phyloP scores from a whole-genome alignment of 768 basidiomycete genomes.

The Phallus indusiatus region DNA sequence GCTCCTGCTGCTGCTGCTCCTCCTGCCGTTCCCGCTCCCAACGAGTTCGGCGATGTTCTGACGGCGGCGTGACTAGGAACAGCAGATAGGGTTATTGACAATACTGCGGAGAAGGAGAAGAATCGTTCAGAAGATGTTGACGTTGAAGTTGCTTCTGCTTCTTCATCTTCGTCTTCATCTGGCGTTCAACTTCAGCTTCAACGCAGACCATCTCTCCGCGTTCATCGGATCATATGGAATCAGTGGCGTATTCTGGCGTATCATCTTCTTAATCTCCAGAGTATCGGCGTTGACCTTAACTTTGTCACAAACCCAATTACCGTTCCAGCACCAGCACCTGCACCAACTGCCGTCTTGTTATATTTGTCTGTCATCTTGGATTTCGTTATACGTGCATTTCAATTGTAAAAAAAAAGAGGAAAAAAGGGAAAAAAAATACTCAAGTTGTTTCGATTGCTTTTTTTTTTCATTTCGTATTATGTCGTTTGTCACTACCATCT shows the following conservation, averaged over 20 bases:
- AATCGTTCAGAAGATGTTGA: background rate
- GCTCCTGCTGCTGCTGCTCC: background rate
- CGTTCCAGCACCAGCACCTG: background rate
- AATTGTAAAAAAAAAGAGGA: slow-evolving; percentile 1
- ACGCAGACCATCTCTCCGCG: background rate
- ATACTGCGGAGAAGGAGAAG: background rate
- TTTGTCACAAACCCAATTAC: no score
- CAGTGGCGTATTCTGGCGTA: background rate
- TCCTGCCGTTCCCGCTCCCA: background rate
- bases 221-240: background rate
- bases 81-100: background rate
- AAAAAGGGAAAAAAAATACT: background rate
- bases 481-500: background rate
- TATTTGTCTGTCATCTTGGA: slow-evolving; percentile 6
- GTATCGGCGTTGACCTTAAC: background rate
- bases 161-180: no score
- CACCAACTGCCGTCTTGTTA: background rate
- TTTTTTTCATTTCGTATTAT: background rate
- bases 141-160: no score
- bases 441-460: background rate
- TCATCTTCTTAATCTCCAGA: background rate
- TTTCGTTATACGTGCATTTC: slow-evolving; percentile 2
- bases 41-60: background rate
- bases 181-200: no score
- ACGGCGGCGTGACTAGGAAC: background rate